Evolutionary conservation across 192 early-diverging fungal genomes (phyloP).

Genomic region (Coemansia sp.): DNA sequence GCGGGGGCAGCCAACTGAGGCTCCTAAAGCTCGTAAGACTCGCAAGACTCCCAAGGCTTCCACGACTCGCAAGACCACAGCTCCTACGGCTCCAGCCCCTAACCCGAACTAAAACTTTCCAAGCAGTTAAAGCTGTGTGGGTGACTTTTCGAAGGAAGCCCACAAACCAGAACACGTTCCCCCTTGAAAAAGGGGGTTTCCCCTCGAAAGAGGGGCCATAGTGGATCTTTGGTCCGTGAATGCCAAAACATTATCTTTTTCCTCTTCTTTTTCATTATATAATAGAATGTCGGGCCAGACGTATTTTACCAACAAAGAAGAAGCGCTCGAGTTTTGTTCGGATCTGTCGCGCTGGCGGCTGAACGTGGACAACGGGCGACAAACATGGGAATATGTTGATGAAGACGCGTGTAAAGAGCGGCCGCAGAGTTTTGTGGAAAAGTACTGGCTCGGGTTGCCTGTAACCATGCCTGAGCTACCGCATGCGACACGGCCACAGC

Average conservation of each 20-base stretch:
- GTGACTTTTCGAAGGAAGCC: too few species aligned
- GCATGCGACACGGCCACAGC: conserved; percentile 66
- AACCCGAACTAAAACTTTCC: too few species aligned
- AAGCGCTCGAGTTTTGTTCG: conserved; percentile 53
- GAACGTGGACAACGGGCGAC: conserved; percentile 78
- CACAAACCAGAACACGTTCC: too few species aligned
- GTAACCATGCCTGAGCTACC: conserved; percentile 58
- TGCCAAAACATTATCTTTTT: not conserved
- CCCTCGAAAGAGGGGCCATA: too few species aligned
- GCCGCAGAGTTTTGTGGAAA: conserved; percentile 79
- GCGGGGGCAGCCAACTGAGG: too few species aligned
- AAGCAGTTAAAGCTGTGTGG: too few species aligned
- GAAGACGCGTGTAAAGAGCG: conserved; percentile 31
- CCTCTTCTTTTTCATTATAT: conserved; percentile 4
- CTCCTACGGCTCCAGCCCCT: too few species aligned
- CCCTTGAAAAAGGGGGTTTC: too few species aligned
- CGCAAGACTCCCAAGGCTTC: too few species aligned
- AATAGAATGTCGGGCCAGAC: conserved; percentile 28
- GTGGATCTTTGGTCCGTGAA: too few species aligned
- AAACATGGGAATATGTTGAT: conserved; percentile 84
- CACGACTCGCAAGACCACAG: too few species aligned
- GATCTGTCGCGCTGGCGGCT: conserved; percentile 89
- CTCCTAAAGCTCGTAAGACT: too few species aligned
- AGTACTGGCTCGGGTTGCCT: conserved; percentile 85
- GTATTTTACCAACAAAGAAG: conserved; percentile 44